Conservation (phyloP, 257 asterid genomes). For the Solanum chilense region DNA sequence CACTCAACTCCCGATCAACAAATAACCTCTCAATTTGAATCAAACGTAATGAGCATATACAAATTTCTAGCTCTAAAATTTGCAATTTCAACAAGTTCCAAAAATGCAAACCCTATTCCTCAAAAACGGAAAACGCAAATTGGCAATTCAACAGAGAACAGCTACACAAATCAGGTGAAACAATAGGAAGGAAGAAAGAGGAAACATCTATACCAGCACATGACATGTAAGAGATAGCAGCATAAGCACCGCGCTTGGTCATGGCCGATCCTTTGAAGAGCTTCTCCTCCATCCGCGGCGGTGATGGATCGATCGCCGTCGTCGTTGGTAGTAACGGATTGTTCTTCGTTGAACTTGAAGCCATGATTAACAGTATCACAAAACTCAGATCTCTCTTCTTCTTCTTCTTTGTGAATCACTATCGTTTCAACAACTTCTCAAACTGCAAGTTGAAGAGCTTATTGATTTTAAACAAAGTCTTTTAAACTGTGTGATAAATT, state of each 20-base stretch:
- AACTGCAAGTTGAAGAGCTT: background rate
- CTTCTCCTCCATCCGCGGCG: slow-evolving; percentile 53
- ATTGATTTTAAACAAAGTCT: background rate
- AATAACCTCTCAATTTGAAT: background rate
- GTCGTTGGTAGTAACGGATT: slow-evolving; percentile 50
- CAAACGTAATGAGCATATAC: background rate
- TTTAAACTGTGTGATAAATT: background rate
- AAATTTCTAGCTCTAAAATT: background rate
- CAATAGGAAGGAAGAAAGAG: background rate
- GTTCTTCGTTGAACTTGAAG: slow-evolving; percentile 14
- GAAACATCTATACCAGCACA: slow-evolving; percentile 61
- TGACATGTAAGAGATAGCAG: slow-evolving; percentile 84
- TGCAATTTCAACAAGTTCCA: background rate
- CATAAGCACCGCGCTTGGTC: slow-evolving; percentile 88
- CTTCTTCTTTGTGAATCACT: background rate
- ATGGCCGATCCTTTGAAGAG: slow-evolving; percentile 86
- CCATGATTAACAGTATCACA: background rate
- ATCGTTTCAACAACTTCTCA: background rate
- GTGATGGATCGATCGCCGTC: slow-evolving; percentile 48
- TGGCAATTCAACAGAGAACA: background rate
- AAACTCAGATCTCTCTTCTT: background rate
- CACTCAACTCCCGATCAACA: background rate
- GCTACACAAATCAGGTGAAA: background rate
- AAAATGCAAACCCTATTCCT: background rate
- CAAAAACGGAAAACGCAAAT: background rate